These are phyloP conservation scores for Umbelopsis isabellina DNA, from an alignment of 192 early-diverging fungal genomes.

Conservation along the genomic window DNA sequence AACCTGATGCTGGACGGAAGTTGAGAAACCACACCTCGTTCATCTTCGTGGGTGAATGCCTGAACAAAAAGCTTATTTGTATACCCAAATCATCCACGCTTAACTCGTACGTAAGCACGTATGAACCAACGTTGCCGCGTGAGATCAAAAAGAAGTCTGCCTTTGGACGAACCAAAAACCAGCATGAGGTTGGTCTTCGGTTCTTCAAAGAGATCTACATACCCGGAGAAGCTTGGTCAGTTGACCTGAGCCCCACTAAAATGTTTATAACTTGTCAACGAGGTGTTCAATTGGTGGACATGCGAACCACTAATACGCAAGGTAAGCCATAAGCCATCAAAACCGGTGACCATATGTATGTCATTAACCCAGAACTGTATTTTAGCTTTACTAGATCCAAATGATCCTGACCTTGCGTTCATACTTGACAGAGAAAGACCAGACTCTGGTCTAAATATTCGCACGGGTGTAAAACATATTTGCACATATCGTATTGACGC, in stretches of 20 bases:
- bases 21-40: slow-evolving; percentile 69
- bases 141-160: slow-evolving; percentile 49
- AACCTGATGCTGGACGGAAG: slow-evolving; percentile 45
- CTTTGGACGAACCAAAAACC: slow-evolving; percentile 49
- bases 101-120: slow-evolving; percentile 75
- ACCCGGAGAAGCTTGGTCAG: slow-evolving; percentile 83
- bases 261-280: slow-evolving; percentile 89
- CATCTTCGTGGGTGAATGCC: slow-evolving; percentile 69
- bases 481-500: slow-evolving; percentile 79
- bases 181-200: slow-evolving; percentile 47
- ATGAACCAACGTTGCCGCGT: slow-evolving; percentile 66
- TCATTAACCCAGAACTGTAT: slow-evolving; percentile 36
- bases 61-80: slow-evolving; percentile 61
- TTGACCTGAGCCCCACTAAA: slow-evolving; percentile 84
- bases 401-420: slow-evolving; percentile 77
- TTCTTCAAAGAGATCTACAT: slow-evolving; percentile 90
- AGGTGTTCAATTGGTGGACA: slow-evolving; percentile 93
- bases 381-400: slow-evolving; percentile 79
- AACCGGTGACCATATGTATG: background rate
- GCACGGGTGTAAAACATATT: slow-evolving; percentile 66
- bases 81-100: slow-evolving; percentile 75
- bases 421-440: slow-evolving; percentile 72
- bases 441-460: slow-evolving; percentile 27
- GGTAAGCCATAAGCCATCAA: slow-evolving; percentile 19
- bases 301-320: slow-evolving; percentile 82